Evolutionary conservation across 768 basidiomycete species (phyloP).

Genomic region (Suillus americanus): DNA sequence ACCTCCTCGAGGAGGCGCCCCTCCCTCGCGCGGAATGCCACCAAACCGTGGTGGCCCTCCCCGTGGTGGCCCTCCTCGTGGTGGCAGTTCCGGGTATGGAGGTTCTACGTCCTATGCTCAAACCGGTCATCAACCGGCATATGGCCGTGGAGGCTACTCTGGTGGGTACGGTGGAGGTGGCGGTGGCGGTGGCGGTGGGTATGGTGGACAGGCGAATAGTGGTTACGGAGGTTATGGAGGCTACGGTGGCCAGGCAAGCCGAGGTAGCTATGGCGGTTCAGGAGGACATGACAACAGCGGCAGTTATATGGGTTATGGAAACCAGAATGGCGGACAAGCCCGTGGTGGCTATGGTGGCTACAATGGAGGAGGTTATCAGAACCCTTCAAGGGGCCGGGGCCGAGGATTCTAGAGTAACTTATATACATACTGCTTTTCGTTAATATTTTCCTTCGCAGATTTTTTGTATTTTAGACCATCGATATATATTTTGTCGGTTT

Average conservation of each 20-base stretch:
- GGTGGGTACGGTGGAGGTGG: constrained; percentile 13
- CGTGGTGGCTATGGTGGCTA: constrained; percentile 24
- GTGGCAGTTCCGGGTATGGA: constrained; percentile 22
- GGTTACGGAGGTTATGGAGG: constrained; percentile 20
- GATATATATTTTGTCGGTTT: constrained; percentile 13
- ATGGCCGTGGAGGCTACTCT: constrained; percentile 29
- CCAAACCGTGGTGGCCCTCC: constrained; percentile 18
- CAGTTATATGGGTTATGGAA: constrained; percentile 39
- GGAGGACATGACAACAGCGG: constrained; percentile 34
- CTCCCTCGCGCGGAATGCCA: constrained; percentile 8
- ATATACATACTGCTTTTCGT: constrained; percentile 19
- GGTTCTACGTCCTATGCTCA: constrained; percentile 19
- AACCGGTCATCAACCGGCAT: constrained; percentile 16
- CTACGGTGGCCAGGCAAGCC: constrained; percentile 15
- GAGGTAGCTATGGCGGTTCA: constrained; percentile 36
- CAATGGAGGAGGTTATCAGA: constrained; percentile 23
- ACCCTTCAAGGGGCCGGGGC: constrained; percentile 45
- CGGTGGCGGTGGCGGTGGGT: background rate
- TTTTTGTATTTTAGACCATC: constrained; percentile 10
- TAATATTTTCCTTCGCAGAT: constrained; percentile 4
- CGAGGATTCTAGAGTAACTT: constrained; percentile 46
- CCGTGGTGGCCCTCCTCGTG: constrained; percentile 17
- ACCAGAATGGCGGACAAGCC: constrained; percentile 11
- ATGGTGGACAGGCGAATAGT: constrained; percentile 15
- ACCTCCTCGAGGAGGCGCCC: constrained; percentile 8